Evolutionary conservation across 2,329 filamentous ascomycete species (phyloP).

Genomic region (Cercospora sp.): DNA sequence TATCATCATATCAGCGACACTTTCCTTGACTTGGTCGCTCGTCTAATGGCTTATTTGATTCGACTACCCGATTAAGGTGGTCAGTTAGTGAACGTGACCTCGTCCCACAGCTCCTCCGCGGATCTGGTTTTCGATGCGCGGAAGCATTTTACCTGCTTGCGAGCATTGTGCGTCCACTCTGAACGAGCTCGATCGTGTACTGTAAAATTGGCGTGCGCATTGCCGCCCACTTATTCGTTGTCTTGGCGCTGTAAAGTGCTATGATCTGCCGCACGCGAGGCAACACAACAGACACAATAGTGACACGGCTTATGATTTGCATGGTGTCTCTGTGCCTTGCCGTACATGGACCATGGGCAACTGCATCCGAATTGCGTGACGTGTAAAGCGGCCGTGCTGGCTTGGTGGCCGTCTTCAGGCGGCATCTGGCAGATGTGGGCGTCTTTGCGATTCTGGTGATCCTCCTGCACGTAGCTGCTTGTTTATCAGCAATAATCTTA

Average conservation of each 20-base stretch:
- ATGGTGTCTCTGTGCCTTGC: neutral
- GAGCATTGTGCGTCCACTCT: neutral
- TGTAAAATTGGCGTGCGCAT: neutral
- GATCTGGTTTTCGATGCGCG: neutral
- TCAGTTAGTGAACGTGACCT: neutral
- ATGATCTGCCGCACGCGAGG: constrained; percentile 1
- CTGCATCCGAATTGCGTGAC: neutral
- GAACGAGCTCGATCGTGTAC: neutral
- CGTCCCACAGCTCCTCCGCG: neutral
- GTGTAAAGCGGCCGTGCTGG: neutral
- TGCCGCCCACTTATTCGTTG: neutral
- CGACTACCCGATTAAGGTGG: neutral
- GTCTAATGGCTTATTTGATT: neutral
- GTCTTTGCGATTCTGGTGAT: neutral
- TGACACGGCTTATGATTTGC: neutral
- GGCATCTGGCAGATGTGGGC: neutral
- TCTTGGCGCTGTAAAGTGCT: neutral
- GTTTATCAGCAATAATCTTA: constrained; percentile 2
- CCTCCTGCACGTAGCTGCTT: neutral
- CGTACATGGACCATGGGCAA: neutral
- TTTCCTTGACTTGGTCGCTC: neutral
- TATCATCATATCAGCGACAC: neutral
- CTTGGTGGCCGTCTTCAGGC: neutral
- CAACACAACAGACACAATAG: constrained; percentile 1
- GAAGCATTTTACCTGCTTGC: neutral